Conservation (phyloP, 1,284 basidiomycete species). For the Ganoderma lingzhi region DNA sequence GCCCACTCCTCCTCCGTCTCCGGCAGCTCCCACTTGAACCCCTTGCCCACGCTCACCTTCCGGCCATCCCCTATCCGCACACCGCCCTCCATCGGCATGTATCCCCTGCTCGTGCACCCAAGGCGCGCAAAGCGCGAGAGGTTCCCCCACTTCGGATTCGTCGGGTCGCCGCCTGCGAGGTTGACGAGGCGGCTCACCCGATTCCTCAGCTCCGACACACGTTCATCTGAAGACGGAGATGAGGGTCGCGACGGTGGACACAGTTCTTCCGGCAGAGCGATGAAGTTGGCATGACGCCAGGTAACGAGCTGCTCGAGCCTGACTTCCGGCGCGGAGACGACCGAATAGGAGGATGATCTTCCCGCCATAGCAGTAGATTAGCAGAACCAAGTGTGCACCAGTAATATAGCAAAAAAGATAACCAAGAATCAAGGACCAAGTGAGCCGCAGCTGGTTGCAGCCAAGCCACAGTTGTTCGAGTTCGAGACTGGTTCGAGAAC, state of each 20-base stretch:
- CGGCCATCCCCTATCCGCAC: constrained; percentile 36
- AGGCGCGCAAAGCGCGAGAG: constrained; percentile 35
- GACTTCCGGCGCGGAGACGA: constrained; percentile 6
- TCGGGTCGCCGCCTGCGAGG: constrained; percentile 32
- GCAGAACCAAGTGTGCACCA: not conserved
- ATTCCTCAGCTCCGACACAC: constrained; percentile 22
- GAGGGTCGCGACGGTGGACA: constrained; percentile 33
- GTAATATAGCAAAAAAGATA: not conserved
- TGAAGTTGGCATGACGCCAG: constrained; percentile 22
- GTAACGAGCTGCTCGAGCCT: constrained; percentile 29
- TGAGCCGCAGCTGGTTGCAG: not conserved
- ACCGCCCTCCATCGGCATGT: constrained; percentile 33
- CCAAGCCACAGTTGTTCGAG: not conserved
- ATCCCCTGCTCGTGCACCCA: constrained; percentile 38
- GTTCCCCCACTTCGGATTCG: constrained; percentile 41
- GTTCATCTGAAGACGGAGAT: constrained; percentile 28
- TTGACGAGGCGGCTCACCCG: constrained; percentile 31
- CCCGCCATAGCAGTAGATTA: constrained; percentile 14
- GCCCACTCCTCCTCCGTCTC: constrained; percentile 40
- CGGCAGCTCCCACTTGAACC: constrained; percentile 37
- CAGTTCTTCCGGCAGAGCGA: constrained; percentile 31
- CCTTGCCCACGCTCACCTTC: constrained; percentile 26
- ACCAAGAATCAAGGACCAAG: not conserved
- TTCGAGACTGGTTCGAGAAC: not conserved
- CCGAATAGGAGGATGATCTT: constrained; percentile 15